Base-by-base conservation (phyloP, 805 yeast genomes). In the Citeromyces matritensis region DNA sequence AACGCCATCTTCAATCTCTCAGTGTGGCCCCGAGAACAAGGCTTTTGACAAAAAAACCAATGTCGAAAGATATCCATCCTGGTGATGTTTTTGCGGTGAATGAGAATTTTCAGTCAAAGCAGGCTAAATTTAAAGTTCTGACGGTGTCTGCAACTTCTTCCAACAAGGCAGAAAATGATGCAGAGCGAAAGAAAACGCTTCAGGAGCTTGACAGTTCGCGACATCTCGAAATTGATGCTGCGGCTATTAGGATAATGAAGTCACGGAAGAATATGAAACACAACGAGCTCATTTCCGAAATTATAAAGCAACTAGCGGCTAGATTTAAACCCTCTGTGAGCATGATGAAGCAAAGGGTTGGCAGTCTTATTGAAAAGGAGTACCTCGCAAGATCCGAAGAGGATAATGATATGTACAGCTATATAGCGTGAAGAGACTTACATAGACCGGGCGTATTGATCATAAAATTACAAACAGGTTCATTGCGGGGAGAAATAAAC, bases 211-310 rank as follows among this genome's bases (percentile, higher is more conserved):
- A 65, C 26, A 76, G 69, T 40, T 72, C 83, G 4, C 61, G 94
- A 35, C 63, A 70, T 36, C 62, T 64, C 34, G 81, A 76, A 43
- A 58, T 79, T 3, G 91, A 82, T 46, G 94, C 95, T 1, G 91
- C 93, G 0, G 67, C 85, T 34, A 94, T 85, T 4, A 63, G 95
- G 32, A 71, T 77, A n/a, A 75, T 85, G 88, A 85, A 85, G 53
- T 65, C 82, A 1, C 58, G 85, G 23, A 76, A 73, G 41, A 52
- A 61, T 1, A 41, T 77, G 33, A 58, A 50, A 15, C 88, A 80
- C 46, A 73, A 71, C 40, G 76, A 75, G 26, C 58, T 85, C 33
- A 57, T 81, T n/a, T 66, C 63, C 23, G 85, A 76, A 41, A 69
- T 74, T 4, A 61, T 76, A 14, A 63, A 65, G 31, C 79, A 70